Conservation (phyloP, 805 yeast species). For the Wickerhamiella galacta region DNA sequence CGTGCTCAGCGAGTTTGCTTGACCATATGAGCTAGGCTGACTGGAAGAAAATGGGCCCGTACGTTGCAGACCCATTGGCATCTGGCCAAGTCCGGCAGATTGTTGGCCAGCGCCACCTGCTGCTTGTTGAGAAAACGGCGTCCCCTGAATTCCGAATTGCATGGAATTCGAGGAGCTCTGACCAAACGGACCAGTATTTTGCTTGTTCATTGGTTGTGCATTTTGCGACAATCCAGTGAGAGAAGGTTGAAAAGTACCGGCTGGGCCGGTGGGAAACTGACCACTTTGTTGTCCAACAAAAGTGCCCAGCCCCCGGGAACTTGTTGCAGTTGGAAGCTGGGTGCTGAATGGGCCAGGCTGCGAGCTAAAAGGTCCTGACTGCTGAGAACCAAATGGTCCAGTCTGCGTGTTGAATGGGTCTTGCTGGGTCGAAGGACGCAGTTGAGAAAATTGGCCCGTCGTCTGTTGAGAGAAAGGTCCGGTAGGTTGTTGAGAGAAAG, state of each 20-base stretch:
- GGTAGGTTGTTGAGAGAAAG: constrained; percentile 3
- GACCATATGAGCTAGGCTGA: neutral
- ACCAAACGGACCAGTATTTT: constrained; percentile 11
- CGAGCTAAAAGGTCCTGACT: constrained; percentile 7
- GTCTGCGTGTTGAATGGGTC: too few species aligned
- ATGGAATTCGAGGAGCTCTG: too few species aligned
- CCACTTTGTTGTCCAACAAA: constrained; percentile 9
- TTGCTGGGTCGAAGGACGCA: too few species aligned
- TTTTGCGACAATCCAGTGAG: neutral
- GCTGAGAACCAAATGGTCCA: constrained; percentile 11
- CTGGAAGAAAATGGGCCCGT: neutral
- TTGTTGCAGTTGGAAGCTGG: too few species aligned
- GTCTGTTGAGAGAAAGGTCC: constrained; percentile 11
- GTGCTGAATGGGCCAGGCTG: constrained; percentile 13
- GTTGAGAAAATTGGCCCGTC: constrained; percentile 1
- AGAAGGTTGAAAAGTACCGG: constrained; percentile 6
- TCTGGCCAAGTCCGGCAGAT: neutral
- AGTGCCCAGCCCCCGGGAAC: too few species aligned
- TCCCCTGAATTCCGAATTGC: constrained; percentile 2
- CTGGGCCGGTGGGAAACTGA: constrained; percentile 7
- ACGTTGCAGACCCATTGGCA: neutral
- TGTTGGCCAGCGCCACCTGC: neutral
- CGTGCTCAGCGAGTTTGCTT: constrained; percentile 4
- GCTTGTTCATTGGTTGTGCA: constrained; percentile 4
- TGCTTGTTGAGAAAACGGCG: neutral